These are phyloP conservation scores for Cryptococcus sp. DNA, from an alignment of 1,284 basidiomycete genomes.

Conservation along the genomic window DNA sequence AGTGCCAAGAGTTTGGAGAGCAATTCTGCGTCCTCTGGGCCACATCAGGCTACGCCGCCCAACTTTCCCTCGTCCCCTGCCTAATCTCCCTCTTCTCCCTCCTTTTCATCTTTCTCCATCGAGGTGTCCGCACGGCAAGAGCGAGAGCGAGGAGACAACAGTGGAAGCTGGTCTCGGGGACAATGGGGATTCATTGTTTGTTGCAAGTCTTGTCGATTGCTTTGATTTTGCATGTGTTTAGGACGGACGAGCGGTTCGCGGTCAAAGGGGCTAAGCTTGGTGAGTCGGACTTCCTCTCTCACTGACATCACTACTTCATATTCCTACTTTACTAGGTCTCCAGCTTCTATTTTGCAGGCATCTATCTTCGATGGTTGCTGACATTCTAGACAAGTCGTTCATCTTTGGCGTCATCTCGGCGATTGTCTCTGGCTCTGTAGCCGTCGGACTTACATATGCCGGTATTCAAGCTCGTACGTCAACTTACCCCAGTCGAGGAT, in stretches of 20 bases:
- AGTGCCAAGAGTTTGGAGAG: slow-evolving; percentile 44
- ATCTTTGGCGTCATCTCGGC: slow-evolving; percentile 41
- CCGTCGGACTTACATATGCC: slow-evolving; percentile 40
- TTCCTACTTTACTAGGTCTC: too few species aligned
- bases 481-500: neutral
- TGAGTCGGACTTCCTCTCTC: slow-evolving; percentile 18
- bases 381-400: slow-evolving; percentile 42
- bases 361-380: too few species aligned
- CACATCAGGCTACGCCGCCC: slow-evolving; percentile 42
- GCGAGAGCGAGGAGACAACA: slow-evolving; percentile 42
- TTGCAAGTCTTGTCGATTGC: slow-evolving; percentile 39
- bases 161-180: slow-evolving; percentile 46
- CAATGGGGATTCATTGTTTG: slow-evolving; percentile 42
- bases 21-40: slow-evolving; percentile 43
- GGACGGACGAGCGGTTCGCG: slow-evolving; percentile 41
- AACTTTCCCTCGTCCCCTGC: slow-evolving; percentile 44
- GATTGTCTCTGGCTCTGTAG: slow-evolving; percentile 31
- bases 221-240: slow-evolving; percentile 41
- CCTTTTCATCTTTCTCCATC: slow-evolving; percentile 45
- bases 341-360: too few species aligned
- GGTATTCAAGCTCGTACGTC: slow-evolving; percentile 42
- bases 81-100: slow-evolving; percentile 39
- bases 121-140: slow-evolving; percentile 39
- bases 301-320: too few species aligned
- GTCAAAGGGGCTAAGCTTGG: slow-evolving; percentile 33